phyloP scores from a whole-genome alignment of 176 grass and related monocot genomes.

The Eleusine indica region DNA sequence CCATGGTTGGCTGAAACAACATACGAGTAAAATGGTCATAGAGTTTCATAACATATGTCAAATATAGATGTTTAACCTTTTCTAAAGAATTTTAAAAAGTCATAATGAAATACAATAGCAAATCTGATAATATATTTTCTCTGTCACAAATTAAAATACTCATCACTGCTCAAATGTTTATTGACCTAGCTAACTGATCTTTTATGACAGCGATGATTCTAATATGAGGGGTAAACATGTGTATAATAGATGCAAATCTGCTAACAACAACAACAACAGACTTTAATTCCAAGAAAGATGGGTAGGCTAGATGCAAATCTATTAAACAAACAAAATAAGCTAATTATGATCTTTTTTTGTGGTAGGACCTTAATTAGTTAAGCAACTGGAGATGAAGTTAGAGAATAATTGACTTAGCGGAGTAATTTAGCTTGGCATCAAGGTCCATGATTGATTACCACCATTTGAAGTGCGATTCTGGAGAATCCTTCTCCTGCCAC shows the following conservation, averaged over 20 bases:
- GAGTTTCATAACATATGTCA: not conserved
- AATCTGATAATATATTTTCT: not conserved
- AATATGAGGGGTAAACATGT: not conserved
- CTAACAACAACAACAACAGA: no score
- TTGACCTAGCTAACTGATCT: not conserved
- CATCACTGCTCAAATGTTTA: not conserved
- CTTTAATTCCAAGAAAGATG: no score
- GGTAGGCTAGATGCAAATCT: constrained; percentile 8
- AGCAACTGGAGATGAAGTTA: constrained; percentile 29
- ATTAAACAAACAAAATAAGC: constrained; percentile 6
- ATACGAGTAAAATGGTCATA: not conserved
- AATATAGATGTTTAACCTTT: not conserved
- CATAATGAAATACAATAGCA: not conserved
- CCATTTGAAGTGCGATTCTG: constrained; percentile 33
- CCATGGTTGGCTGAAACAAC: no score
- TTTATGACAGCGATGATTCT: not conserved
- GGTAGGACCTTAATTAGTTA: constrained; percentile 36
- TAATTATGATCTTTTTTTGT: constrained; percentile 14
- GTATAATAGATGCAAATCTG: not conserved
- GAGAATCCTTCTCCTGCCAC: constrained; percentile 45
- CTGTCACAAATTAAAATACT: not conserved
- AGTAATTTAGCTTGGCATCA: constrained; percentile 11
- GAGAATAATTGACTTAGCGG: constrained; percentile 27
- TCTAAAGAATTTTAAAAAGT: not conserved
- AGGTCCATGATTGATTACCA: constrained; percentile 34